These are phyloP conservation scores for Leishmania amazonensis DNA, from an alignment of 208 protist genomes.

Conservation along the genomic window DNA sequence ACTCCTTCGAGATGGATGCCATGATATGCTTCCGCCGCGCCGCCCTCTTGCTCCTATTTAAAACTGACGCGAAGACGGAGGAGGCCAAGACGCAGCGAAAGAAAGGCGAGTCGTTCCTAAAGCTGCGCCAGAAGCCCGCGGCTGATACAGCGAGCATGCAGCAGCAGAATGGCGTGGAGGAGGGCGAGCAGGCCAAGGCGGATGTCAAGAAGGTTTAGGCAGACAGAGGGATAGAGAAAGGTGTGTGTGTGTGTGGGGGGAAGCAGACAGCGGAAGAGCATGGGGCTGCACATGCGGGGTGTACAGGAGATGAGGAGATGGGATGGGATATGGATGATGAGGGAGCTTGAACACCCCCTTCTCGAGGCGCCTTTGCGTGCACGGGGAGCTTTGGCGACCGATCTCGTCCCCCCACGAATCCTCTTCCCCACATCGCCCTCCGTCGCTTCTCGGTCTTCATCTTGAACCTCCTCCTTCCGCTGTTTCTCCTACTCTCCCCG, in stretches of 20 bases:
- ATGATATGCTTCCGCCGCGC: constrained; percentile 77
- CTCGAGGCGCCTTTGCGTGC: neutral
- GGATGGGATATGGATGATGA: neutral
- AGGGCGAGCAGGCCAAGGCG: constrained; percentile 33
- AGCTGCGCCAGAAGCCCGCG: constrained; percentile 13
- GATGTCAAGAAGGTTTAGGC: constrained; percentile 8
- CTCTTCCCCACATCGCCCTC: neutral
- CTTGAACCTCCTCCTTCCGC: neutral
- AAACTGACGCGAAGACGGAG: constrained; percentile 56
- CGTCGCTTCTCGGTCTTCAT: neutral
- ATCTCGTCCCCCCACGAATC: neutral
- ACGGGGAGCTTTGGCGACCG: neutral
- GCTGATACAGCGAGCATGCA: constrained; percentile 16
- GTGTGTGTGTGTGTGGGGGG: neutral
- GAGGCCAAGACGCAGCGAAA: constrained; percentile 57
- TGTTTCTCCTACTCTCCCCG: neutral
- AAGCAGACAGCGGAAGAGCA: neutral
- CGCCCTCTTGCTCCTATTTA: constrained; percentile 69
- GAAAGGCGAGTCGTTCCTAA: constrained; percentile 51
- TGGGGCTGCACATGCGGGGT: neutral
- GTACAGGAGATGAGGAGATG: neutral
- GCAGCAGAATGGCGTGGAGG: constrained; percentile 49
- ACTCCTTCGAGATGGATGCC: constrained; percentile 48
- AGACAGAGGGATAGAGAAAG: neutral
- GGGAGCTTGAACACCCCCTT: neutral